Percentiles rank a stretch among this genome's conserved stretches.
phyloP scores from a whole-genome alignment of 2,329 filamentous ascomycete genomes.

The Talaromyces sp. region DNA sequence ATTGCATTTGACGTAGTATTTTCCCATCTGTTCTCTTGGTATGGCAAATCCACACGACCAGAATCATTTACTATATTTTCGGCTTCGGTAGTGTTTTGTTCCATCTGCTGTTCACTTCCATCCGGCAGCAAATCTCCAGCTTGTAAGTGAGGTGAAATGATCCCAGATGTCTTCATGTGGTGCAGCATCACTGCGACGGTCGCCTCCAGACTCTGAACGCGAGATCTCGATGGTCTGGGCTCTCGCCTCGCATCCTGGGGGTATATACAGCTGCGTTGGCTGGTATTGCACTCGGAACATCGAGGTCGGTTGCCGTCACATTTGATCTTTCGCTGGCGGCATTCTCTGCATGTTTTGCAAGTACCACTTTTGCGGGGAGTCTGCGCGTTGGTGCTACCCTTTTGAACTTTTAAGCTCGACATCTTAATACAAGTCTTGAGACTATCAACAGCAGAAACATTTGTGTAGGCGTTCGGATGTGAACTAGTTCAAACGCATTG shows the following conservation, averaged over 20 bases:
- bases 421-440: neutral
- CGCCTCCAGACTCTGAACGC: neutral
- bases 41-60: neutral
- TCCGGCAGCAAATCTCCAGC: neutral
- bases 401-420: neutral
- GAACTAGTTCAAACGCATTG: neutral
- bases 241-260: slow-evolving; percentile 29
- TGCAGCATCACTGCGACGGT: neutral
- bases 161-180: neutral
- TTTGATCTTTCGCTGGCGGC: slow-evolving; percentile 37
- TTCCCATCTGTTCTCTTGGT: neutral
- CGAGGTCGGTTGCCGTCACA: slow-evolving; percentile 35
- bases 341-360: slow-evolving; percentile 31
- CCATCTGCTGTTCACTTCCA: neutral
- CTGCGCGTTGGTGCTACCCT: neutral
- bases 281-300: slow-evolving; percentile 31
- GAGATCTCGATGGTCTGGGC: neutral
- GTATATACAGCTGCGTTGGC: slow-evolving; percentile 30
- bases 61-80: neutral
- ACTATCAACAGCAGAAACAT: neutral
- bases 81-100: neutral
- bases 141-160: neutral
- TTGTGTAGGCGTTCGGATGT: neutral
- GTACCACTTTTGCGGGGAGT: neutral
- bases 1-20: neutral